Conservation (phyloP, 805 yeast species). For the Blastobotrys attinorum region DNA sequence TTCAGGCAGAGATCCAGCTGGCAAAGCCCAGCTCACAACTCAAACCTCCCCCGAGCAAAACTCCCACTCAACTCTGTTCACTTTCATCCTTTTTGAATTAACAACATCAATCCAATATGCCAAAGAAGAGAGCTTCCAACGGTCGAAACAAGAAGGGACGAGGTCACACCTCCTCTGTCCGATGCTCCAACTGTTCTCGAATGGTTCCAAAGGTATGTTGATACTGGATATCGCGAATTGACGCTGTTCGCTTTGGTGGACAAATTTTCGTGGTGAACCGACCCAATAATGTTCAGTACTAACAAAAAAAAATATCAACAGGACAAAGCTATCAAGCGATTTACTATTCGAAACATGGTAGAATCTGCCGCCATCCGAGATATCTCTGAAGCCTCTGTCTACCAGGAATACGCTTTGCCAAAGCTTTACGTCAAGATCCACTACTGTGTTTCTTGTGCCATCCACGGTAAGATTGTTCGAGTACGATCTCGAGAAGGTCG, state of each 20-base stretch:
- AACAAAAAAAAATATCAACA: not conserved
- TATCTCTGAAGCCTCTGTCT: constrained; percentile 98
- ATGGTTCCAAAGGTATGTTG: constrained; percentile 73
- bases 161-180: constrained; percentile 99
- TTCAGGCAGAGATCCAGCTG: no score
- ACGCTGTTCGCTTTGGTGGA: not conserved
- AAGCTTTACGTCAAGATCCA: constrained; percentile 99
- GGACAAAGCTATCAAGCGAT: constrained; percentile 99
- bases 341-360: constrained; percentile 99
- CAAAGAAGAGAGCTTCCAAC: constrained; percentile 99
- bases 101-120: constrained; percentile 84
- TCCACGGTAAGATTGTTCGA: constrained; percentile 99
- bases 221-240: not conserved
- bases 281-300: no score
- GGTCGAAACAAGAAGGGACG: constrained; percentile 99
- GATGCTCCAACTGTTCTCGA: constrained; percentile 99
- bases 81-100: no score
- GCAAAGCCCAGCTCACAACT: no score
- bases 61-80: no score
- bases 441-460: constrained; percentile 99
- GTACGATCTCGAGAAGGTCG: constrained; percentile 99
- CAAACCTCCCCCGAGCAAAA: no score
- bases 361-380: constrained; percentile 99
- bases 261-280: not conserved
- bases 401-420: constrained; percentile 98